Evolutionary conservation across 2,329 filamentous ascomycete genomes (phyloP).

Genomic region (Coleophoma crateriformis): DNA sequence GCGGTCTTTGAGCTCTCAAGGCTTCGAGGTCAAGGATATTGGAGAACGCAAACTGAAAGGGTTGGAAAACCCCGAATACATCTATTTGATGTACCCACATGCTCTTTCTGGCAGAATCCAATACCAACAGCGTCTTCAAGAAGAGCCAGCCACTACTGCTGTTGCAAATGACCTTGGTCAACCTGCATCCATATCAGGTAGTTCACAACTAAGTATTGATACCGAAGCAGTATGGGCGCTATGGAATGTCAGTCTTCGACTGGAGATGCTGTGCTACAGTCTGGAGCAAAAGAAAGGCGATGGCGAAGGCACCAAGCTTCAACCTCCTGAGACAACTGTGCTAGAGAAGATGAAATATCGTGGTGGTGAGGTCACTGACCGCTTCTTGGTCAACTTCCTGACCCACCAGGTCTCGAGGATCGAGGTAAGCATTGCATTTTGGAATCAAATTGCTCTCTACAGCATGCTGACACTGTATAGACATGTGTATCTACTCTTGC

Average conservation of each 20-base stretch:
- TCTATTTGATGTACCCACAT: slow-evolving; percentile 94
- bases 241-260: slow-evolving; percentile 80
- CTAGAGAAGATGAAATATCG: slow-evolving; percentile 67
- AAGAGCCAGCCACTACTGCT: slow-evolving; percentile 35
- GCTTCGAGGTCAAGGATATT: slow-evolving; percentile 95
- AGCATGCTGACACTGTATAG: slow-evolving; percentile 37
- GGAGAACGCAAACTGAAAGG: slow-evolving; percentile 95
- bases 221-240: slow-evolving; percentile 75
- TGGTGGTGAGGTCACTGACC: slow-evolving; percentile 83
- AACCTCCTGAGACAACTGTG: slow-evolving; percentile 77
- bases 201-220: slow-evolving; percentile 66
- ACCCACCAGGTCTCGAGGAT: slow-evolving; percentile 95
- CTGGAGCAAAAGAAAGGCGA: slow-evolving; percentile 61
- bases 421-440: slow-evolving; percentile 57
- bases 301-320: slow-evolving; percentile 47
- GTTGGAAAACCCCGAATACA: slow-evolving; percentile 91
- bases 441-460: slow-evolving; percentile 1
- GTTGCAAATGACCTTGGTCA: slow-evolving; percentile 19
- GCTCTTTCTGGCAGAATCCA: slow-evolving; percentile 75
- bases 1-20: slow-evolving; percentile 79
- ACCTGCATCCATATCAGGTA: slow-evolving; percentile 58
- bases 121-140: slow-evolving; percentile 42
- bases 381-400: slow-evolving; percentile 81
- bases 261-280: slow-evolving; percentile 89
- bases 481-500: slow-evolving; percentile 75